These are phyloP conservation scores for Pseudogymnoascus sp. DNA, from an alignment of 2,329 filamentous ascomycete genomes.

Conservation along the genomic window DNA sequence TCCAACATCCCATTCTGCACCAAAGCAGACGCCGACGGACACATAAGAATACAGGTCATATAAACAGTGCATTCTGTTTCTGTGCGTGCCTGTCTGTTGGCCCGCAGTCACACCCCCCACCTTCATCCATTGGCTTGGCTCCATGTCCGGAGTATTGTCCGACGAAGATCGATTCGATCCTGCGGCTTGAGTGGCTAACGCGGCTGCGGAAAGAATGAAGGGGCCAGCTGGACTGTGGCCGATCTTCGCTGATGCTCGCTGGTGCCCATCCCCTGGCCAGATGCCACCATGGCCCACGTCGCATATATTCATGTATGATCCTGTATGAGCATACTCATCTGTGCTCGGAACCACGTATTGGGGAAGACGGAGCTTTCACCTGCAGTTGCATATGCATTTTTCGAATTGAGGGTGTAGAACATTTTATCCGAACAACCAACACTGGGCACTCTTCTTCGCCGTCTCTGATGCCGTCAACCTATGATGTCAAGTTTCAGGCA, in stretches of 20 bases:
- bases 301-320: neutral
- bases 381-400: neutral
- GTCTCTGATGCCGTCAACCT: neutral
- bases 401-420: neutral
- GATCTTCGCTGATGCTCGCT: neutral
- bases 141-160: neutral
- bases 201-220: neutral
- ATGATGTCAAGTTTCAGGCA: neutral
- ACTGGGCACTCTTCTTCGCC: neutral
- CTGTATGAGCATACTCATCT: neutral
- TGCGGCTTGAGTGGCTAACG: neutral
- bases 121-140: neutral
- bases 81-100: neutral
- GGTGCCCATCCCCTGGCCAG: neutral
- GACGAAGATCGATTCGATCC: neutral
- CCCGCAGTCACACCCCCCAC: neutral
- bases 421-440: neutral
- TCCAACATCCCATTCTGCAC: neutral
- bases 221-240: neutral
- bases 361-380: neutral
- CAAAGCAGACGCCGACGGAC: neutral
- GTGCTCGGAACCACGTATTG: neutral
- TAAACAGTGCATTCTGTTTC: neutral
- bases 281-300: neutral
- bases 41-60: neutral